Base-by-base conservation (phyloP, 371 early-diverging fungal species). In the Mortierella sp. region DNA sequence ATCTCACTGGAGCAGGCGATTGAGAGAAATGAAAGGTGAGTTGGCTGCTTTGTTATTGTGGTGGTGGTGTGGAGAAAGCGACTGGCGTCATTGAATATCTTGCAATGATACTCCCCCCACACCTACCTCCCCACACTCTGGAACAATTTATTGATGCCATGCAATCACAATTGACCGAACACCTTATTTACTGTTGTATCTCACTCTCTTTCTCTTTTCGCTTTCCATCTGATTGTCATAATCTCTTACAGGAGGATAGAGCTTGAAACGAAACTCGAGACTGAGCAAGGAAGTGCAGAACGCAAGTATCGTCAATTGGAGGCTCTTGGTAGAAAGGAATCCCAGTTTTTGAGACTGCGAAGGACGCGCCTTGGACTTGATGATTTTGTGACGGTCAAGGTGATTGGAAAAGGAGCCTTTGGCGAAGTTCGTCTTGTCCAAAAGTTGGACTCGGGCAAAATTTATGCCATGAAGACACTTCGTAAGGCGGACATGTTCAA, bases 321-420 rank as follows among this genome's bases (percentile, higher is more conserved):
- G 37, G 87, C 90, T 14, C 86, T 95, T n/a, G 97, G 96, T 12
- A 85, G 93, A 63, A 96, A 96, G 81, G 99, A 99, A 84, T 94
- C 96, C 30, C 94, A 96, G 70, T 99, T 96, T 83, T 86, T 98
- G 80, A 89, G 99, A 67, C 86, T 98, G 65, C 90, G 97, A 60
- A 89, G 99, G 67, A 96, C 95, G 35, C 92, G 97, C 84, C 86
- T 99, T 45, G 94, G 97, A 20, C 90, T 97, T 16, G 93, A 93
- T 72, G 99, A 99, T 87, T 99, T 99, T 83, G 84, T 88, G 57
- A 98, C 99, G 24, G 91, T 99, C 68, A 95, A 97, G 86, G 97
- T 99, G n/a, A 98, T 99, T 84, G 99, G 99, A n/a, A 97, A 97
- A 70, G 99, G 99, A 57, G 99, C 99, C 3, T 99, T 99, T 89